These are phyloP conservation scores for Nicotiana noctiflora DNA, from an alignment of 257 asterid genomes.

Conservation along the genomic window DNA sequence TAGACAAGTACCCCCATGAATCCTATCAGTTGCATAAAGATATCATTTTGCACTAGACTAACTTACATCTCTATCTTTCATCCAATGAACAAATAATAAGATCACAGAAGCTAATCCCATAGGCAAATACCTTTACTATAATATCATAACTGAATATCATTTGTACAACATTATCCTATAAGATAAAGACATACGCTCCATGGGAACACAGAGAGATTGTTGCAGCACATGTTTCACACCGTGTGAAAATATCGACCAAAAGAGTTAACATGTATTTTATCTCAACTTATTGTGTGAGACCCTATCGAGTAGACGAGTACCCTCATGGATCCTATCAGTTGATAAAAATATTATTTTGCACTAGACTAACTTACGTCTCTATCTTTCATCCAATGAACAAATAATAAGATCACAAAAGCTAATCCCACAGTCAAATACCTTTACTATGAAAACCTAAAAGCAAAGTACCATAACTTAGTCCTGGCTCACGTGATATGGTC, in stretches of 20 bases:
- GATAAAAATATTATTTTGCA: not conserved
- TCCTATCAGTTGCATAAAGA: not conserved
- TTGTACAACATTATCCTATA: too few relatives aligned
- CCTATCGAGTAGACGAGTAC: too few relatives aligned
- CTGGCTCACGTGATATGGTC: not conserved
- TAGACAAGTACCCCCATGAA: too few relatives aligned
- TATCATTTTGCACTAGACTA: not conserved
- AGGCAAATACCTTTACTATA: too few relatives aligned
- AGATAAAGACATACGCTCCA: too few relatives aligned
- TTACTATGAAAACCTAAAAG: not conserved
- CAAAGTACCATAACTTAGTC: not conserved
- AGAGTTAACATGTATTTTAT: too few relatives aligned
- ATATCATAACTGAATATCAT: not conserved
- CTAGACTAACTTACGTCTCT: not conserved
- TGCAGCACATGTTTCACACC: too few relatives aligned
- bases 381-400: not conserved
- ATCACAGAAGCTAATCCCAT: not conserved
- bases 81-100: not conserved
- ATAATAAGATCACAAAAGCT: not conserved
- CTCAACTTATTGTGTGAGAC: too few relatives aligned
- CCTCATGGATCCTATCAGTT: too few relatives aligned
- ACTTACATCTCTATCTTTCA: not conserved
- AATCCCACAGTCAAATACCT: not conserved
- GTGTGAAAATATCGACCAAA: too few relatives aligned
- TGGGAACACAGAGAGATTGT: too few relatives aligned